These are phyloP conservation scores for Huntiella decipiens DNA, from an alignment of 2,329 filamentous ascomycete genomes.

Conservation along the genomic window DNA sequence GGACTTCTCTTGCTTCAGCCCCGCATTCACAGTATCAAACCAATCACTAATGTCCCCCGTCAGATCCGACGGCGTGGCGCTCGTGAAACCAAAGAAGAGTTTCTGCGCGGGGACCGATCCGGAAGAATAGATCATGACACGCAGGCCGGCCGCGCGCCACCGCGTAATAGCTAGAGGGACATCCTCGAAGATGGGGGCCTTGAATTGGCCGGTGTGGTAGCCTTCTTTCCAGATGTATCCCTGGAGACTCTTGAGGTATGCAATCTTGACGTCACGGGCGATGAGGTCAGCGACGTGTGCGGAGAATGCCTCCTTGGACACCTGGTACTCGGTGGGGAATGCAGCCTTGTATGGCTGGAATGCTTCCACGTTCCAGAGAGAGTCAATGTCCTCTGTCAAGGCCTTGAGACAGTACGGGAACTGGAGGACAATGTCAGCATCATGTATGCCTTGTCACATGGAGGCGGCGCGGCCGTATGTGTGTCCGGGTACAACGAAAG, in stretches of 20 bases:
- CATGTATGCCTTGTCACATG: too few species aligned
- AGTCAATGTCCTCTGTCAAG: conserved; percentile 42
- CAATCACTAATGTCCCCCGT: conserved; percentile 40
- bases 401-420: conserved; percentile 58
- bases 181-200: conserved; percentile 56
- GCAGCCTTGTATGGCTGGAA: conserved; percentile 51
- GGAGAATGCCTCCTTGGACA: conserved; percentile 38
- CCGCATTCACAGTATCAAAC: conserved; percentile 69
- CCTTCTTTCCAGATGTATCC: conserved; percentile 61
- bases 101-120: conserved; percentile 68
- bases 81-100: conserved; percentile 53
- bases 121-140: conserved; percentile 62
- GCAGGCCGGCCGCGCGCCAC: conserved; percentile 37
- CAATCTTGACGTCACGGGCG: conserved; percentile 50
- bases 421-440: conserved; percentile 23
- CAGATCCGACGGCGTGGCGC: conserved; percentile 38
- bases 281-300: conserved; percentile 54
- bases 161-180: conserved; percentile 42
- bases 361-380: conserved; percentile 44
- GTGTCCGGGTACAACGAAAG: not conserved
- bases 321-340: conserved; percentile 46
- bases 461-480: not conserved
- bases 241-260: conserved; percentile 64
- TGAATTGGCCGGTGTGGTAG: conserved; percentile 49
- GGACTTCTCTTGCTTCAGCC: conserved; percentile 44